Base-by-base conservation (phyloP, 106 monocot species). In the Dioscorea zingiberensis region DNA sequence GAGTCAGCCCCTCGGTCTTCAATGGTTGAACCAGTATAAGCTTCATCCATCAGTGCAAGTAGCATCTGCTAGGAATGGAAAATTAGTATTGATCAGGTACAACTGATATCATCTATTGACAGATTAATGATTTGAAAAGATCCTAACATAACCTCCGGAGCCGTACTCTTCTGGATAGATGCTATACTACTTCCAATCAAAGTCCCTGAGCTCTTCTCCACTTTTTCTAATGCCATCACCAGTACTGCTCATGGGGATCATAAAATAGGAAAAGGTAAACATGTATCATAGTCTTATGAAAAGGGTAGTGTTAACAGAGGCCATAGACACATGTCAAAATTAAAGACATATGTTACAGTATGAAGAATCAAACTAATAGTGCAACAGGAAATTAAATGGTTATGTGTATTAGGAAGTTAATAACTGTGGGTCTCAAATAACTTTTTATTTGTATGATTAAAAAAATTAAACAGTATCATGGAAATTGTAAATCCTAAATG, bases 11-110 rank as follows among this genome's bases (percentile, higher is more conserved):
- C 85, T 73, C 82, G 70, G 78, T 91, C 90, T 72, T 87, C 88
- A 72, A 91, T 85, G 17, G 85, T 65, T 47, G 91, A 91, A 66
- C 95, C 95, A 68, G 88, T 95, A 77, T 88, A 95, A 27, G 91
- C 95, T 81, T 91, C 95, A 84, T 95, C 95, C 95, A 95, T 95
- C 15, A 95, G 72, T 26, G 95, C 95, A 78, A 95, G 91, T 45
- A 95, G 73, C 88, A 95, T 95, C 95, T 94, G 72, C n/a, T 54
- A 44, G 56, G 25, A 32, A 44, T 2, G 21, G 3, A 25, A 47
- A 24, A 62, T 13, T 26, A 38, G 55, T 1, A 4, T 51, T 51
- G 51, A 51, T 51, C 51, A 51, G 38, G 38, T 13, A 51, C 13
- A 51, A 51, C 51, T 9, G 19, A 19, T 51, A 19, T 19, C 15